These are phyloP conservation scores for Teratosphaeria epicoccoides DNA, from an alignment of 2,329 filamentous ascomycete genomes.

Conservation along the genomic window DNA sequence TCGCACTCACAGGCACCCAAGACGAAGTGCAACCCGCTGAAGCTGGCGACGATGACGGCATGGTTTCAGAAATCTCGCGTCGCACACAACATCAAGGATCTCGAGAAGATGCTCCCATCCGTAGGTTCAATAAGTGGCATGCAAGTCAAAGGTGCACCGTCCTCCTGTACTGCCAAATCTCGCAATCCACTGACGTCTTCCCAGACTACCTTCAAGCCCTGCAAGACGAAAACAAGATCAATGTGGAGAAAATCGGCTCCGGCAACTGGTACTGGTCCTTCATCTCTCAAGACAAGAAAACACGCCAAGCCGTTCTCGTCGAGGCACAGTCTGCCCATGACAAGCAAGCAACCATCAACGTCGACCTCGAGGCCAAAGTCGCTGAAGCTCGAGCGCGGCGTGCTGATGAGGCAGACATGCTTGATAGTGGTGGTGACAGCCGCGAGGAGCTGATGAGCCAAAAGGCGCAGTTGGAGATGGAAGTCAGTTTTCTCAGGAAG, in stretches of 20 bases:
- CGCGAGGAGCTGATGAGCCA: slow-evolving; percentile 29
- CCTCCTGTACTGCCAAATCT: too few relatives aligned
- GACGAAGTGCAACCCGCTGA: slow-evolving; percentile 45
- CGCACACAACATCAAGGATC: slow-evolving; percentile 56
- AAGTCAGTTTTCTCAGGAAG: slow-evolving; percentile 28
- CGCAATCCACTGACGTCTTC: not conserved
- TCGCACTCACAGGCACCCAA: slow-evolving; percentile 38
- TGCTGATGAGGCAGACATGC: slow-evolving; percentile 28
- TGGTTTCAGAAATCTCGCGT: slow-evolving; percentile 51
- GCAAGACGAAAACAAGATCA: slow-evolving; percentile 50
- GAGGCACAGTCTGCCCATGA: slow-evolving; percentile 29
- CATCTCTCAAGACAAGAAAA: slow-evolving; percentile 45
- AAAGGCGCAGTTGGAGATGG: slow-evolving; percentile 27
- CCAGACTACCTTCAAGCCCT: slow-evolving; percentile 52
- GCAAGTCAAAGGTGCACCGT: slow-evolving; percentile 33
- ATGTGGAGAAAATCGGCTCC: slow-evolving; percentile 58
- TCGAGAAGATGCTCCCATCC: slow-evolving; percentile 53
- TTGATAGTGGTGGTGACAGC: slow-evolving; percentile 22
- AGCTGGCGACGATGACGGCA: slow-evolving; percentile 47
- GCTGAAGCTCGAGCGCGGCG: slow-evolving; percentile 29
- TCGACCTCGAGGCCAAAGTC: slow-evolving; percentile 32
- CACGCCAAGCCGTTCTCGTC: slow-evolving; percentile 30
- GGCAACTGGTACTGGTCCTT: slow-evolving; percentile 67
- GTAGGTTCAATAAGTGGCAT: slow-evolving; percentile 55
- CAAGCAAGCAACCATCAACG: slow-evolving; percentile 26